These are phyloP conservation scores for Senna tora DNA, from an alignment of 306 rosid genomes.

Conservation along the genomic window DNA sequence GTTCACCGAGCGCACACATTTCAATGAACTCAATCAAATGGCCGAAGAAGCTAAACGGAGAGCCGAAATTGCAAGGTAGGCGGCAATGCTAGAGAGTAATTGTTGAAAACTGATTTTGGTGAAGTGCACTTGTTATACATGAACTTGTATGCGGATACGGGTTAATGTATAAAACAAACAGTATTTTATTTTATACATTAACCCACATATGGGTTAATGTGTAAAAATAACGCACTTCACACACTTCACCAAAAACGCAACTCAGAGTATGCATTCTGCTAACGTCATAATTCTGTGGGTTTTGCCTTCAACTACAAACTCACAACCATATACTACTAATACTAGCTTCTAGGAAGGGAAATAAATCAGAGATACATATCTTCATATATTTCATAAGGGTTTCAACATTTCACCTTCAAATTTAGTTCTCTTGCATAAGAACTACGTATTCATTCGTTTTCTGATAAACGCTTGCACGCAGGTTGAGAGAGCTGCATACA, in stretches of 20 bases:
- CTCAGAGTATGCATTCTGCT: too few species aligned
- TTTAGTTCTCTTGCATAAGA: background rate
- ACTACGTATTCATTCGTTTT: constrained; percentile 11
- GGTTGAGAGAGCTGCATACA: constrained; percentile 75
- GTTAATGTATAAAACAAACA: too few species aligned
- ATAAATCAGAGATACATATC: background rate
- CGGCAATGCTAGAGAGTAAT: background rate
- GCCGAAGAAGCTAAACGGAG: constrained; percentile 99
- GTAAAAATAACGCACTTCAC: too few species aligned
- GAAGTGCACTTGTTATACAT: too few species aligned
- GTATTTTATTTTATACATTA: too few species aligned
- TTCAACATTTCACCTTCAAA: background rate
- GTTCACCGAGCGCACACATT: constrained; percentile 83
- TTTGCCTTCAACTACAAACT: background rate
- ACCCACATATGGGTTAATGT: too few species aligned
- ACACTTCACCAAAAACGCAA: too few species aligned
- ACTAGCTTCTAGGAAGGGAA: background rate
- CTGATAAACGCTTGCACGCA: constrained; percentile 35
- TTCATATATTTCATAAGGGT: background rate
- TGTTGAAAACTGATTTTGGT: too few species aligned
- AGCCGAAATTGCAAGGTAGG: constrained; percentile 94
- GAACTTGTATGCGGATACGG: too few species aligned
- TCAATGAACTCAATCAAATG: constrained; percentile 88
- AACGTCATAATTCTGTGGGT: too few species aligned
- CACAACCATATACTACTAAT: background rate